These are phyloP conservation scores for Quercus gilva DNA, from an alignment of 306 rosid species.

Conservation along the genomic window DNA sequence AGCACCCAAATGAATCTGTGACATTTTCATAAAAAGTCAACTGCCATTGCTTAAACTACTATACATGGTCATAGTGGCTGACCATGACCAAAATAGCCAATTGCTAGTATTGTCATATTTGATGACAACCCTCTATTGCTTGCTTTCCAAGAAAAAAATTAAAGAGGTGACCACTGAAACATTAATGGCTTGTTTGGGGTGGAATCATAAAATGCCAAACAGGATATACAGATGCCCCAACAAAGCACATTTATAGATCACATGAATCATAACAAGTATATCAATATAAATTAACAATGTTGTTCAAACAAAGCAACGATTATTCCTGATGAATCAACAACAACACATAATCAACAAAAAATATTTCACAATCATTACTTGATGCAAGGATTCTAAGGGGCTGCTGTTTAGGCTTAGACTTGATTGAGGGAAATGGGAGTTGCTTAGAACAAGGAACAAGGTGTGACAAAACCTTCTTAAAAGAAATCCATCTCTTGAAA, in stretches of 20 bases:
- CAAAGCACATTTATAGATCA: not conserved
- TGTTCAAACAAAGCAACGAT: slow-evolving; percentile 2
- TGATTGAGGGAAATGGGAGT: too few species aligned
- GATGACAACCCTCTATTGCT: not conserved
- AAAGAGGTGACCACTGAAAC: not conserved
- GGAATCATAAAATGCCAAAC: slow-evolving; percentile 1
- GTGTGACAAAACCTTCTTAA: too few species aligned
- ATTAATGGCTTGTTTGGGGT: not conserved
- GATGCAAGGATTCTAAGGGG: too few species aligned
- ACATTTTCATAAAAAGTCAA: not conserved
- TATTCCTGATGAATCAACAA: not conserved
- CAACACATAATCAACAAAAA: too few species aligned
- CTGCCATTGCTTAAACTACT: not conserved
- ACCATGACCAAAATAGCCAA: not conserved
- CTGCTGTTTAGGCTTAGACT: too few species aligned
- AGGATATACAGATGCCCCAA: not conserved
- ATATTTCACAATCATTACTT: too few species aligned
- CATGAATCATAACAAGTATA: slow-evolving; percentile 1
- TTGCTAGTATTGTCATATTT: not conserved
- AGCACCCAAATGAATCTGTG: not conserved
- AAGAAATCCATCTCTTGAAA: too few species aligned
- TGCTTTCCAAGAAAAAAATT: not conserved
- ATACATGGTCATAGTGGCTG: not conserved
- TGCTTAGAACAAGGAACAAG: too few species aligned
- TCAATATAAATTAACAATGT: not conserved